These are phyloP conservation scores for Colletotrichum cordylinicola DNA, from an alignment of 2,329 filamentous ascomycete species.

Conservation along the genomic window DNA sequence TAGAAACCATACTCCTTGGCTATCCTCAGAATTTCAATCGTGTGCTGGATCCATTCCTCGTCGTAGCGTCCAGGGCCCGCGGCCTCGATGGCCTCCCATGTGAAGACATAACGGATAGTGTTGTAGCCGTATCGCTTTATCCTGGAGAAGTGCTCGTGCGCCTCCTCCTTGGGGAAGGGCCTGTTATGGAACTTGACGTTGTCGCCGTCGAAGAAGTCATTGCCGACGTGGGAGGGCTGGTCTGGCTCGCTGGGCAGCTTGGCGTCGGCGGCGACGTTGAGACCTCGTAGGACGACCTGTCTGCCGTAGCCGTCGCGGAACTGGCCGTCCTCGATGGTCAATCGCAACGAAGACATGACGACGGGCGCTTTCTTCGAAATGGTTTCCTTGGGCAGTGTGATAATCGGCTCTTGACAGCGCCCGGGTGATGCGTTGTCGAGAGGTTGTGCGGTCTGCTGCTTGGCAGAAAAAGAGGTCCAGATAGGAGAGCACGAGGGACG, in stretches of 20 bases:
- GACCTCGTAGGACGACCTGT: conserved; percentile 88
- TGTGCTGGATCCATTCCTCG: conserved; percentile 91
- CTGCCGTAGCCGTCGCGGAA: conserved; percentile 85
- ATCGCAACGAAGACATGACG: conserved; percentile 74
- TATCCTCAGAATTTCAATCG: conserved; percentile 81
- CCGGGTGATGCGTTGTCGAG: background rate
- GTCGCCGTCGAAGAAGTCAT: conserved; percentile 92
- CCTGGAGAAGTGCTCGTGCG: conserved; percentile 84
- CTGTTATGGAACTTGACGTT: conserved; percentile 86
- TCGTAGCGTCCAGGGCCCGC: conserved; percentile 91
- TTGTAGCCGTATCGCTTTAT: conserved; percentile 93
- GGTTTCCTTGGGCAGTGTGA: background rate
- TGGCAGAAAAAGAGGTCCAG: background rate
- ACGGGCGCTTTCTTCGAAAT: background rate
- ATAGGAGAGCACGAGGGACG: conserved; percentile 6
- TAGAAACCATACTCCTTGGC: conserved; percentile 94
- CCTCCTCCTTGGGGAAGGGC: conserved; percentile 84
- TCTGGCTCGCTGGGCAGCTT: conserved; percentile 87
- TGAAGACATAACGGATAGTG: conserved; percentile 94
- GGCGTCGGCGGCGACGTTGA: conserved; percentile 90
- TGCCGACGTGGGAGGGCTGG: conserved; percentile 77
- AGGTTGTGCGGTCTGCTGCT: background rate
- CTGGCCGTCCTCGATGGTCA: conserved; percentile 83
- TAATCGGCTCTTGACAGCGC: background rate
- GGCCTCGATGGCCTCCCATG: conserved; percentile 98